Evolutionary conservation across 1,139 yeast genomes (phyloP).

Genomic region (Pneumocystis oryctolagi): DNA sequence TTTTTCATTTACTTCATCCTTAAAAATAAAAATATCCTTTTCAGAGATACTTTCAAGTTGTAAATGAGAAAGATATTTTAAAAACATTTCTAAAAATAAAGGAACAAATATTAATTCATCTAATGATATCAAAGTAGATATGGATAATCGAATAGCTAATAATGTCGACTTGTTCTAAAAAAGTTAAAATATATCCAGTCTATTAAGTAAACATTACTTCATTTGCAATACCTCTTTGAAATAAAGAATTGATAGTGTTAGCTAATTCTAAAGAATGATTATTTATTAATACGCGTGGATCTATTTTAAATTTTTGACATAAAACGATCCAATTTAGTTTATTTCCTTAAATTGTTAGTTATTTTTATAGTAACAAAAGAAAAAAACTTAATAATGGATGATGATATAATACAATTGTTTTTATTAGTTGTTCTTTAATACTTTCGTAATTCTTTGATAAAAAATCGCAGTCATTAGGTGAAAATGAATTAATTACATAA

Average conservation of each 20-base stretch:
- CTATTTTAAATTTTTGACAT: constrained; percentile 44
- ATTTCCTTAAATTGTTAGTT: background rate
- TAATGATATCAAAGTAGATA: constrained; percentile 57
- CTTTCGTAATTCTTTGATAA: constrained; percentile 21
- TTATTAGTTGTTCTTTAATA: constrained; percentile 30
- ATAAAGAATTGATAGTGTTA: constrained; percentile 21
- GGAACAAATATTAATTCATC: constrained; percentile 49
- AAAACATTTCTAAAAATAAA: constrained; percentile 31
- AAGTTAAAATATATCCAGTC: background rate
- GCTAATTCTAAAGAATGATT: constrained; percentile 31
- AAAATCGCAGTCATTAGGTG: constrained; percentile 1
- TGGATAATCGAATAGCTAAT: constrained; percentile 41
- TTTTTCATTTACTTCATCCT: background rate
- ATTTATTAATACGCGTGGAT: constrained; percentile 47
- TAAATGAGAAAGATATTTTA: constrained; percentile 22
- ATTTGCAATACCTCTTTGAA: constrained; percentile 11
- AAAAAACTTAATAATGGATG: constrained; percentile 25
- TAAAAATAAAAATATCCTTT: constrained; percentile 27
- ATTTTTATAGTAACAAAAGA: constrained; percentile 30
- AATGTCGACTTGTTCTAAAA: constrained; percentile 11
- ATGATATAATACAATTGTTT: constrained; percentile 43
- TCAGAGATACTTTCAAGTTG: constrained; percentile 25
- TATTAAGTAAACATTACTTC: background rate
- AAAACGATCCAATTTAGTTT: constrained; percentile 53
- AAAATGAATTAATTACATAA: background rate